Conservation (phyloP, 208 protist species). For the Acanthamoeba healyi region DNA sequence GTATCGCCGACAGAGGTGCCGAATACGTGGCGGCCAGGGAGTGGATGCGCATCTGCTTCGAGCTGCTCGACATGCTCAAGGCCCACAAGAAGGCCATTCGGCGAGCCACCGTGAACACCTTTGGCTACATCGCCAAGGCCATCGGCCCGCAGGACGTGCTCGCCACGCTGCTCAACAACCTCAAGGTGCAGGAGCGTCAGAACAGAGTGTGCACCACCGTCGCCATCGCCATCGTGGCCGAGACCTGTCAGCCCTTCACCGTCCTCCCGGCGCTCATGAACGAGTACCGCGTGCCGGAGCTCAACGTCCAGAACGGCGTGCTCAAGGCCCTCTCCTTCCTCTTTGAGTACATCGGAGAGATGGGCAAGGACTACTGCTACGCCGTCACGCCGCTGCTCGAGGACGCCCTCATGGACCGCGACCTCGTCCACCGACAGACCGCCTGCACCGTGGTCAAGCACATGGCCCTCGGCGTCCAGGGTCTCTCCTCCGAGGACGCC, state of each 20-base stretch:
- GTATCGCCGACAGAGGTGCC: conserved; percentile 95
- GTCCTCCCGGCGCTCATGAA: conserved; percentile 99
- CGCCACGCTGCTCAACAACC: conserved; percentile 98
- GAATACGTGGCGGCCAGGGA: conserved; percentile 93
- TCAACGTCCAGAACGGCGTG: conserved; percentile 96
- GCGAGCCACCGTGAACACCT: conserved; percentile 97
- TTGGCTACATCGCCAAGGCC: conserved; percentile 99
- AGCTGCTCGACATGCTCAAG: conserved; percentile 99
- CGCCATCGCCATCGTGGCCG: conserved; percentile 99
- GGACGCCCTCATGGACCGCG: conserved; percentile 98
- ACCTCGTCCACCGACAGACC: conserved; percentile 98
- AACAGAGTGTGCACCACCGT: conserved; percentile 99
- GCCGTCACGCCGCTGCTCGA: conserved; percentile 97
- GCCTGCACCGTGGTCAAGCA: conserved; percentile 98
- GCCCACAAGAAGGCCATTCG: conserved; percentile 98
- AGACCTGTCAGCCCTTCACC: conserved; percentile 98
- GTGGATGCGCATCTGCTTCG: conserved; percentile 98
- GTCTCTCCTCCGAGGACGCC: conserved; percentile 95
- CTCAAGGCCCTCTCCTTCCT: conserved; percentile 96
- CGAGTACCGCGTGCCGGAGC: conserved; percentile 99
- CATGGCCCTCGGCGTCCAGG: conserved; percentile 91
- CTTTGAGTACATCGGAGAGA: conserved; percentile 99
- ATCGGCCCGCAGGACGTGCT: conserved; percentile 99
- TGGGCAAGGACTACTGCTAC: conserved; percentile 99
- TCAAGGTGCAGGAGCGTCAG: conserved; percentile 99